phyloP scores from a whole-genome alignment of 805 yeast genomes.

The Geotrichum ghanense region DNA sequence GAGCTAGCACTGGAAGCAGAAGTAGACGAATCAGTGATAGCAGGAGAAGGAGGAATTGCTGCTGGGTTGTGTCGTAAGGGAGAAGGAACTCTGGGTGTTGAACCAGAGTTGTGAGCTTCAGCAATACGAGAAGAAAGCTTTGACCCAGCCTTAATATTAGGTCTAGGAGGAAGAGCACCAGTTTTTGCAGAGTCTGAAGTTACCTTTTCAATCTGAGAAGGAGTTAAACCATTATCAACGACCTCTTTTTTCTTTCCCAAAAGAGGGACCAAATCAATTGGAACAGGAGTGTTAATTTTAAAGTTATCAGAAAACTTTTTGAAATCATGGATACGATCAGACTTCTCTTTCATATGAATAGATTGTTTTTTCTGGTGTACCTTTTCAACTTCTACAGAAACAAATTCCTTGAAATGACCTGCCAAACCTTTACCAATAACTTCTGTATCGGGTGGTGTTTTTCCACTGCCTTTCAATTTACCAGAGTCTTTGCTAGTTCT shows the following conservation, averaged over 20 bases:
- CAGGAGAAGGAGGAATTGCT: not conserved
- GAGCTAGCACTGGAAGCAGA: not conserved
- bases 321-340: conserved; percentile 30
- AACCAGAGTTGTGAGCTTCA: not conserved
- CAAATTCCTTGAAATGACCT: conserved; percentile 25
- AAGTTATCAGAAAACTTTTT: conserved; percentile 73
- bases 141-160: not conserved
- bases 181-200: not conserved
- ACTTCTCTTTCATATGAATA: conserved; percentile 20
- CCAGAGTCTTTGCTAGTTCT: not conserved
- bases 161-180: not conserved
- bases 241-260: conserved; percentile 59
- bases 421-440: conserved; percentile 19
- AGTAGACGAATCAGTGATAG: not conserved
- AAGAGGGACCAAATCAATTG: conserved; percentile 58
- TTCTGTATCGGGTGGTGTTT: not conserved
- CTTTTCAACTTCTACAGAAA: conserved; percentile 22
- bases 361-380: conserved; percentile 20
- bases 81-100: not conserved
- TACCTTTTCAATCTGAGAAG: not conserved
- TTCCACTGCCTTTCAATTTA: not conserved
- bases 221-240: conserved; percentile 11
- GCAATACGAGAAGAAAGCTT: not conserved
- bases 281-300: conserved; percentile 45
- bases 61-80: not conserved